Evolutionary conservation across 1,139 yeast genomes (phyloP), one percentile per base, ranked within the genome.

Genomic region (Taphrina wiesneri): DNA sequence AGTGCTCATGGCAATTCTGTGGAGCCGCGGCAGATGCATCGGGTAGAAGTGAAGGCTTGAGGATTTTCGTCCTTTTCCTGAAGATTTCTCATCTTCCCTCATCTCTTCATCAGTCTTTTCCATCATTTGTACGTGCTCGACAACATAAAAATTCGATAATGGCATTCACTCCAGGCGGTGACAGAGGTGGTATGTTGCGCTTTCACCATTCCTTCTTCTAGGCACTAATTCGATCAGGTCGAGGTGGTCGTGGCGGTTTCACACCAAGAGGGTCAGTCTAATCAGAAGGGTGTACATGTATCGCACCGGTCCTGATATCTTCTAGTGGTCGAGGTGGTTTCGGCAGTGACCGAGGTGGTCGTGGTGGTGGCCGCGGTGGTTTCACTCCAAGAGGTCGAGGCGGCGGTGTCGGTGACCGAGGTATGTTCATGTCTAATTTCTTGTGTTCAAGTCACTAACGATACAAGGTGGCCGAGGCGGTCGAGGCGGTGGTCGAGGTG

Each of bases 141-240:
- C 25, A 43, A 5, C 66, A 70, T 2, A 32, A 11, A 32, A 32
- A 7, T 39, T 3, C 17, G 28, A 71, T 67, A 75, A 82, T 82
- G 86, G 86, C 85, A 72, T 81, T 81, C 76, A 80, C 83, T 79
- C 84, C 82, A 73, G 71, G 76, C 64, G 82, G 83, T 72, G 80
- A 82, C 68, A 77, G 81, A 75, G 81, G 82, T 67, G 80, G 80
- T 45, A 68, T 71, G 32, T 77, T 39, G 73, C 76, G 19, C 73
- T 74, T 46, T 71, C 76, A 25, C 67, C 69, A 25, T 61, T 65
- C 46, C n/a, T n/a, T n/a, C n/a, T n/a, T n/a, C n/a, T n/a, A n/a
- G n/a, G n/a, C n/a, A n/a, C n/a, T n/a, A n/a, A n/a, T n/a, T n/a
- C n/a, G n/a, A n/a, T 25, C 51, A 28, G 57, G 65, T 32, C 53